A percentile compares a stretch with the other conserved stretches of the same genome.
Evolutionary conservation across 75 land plant genomes (phyloP).

Genomic region (Pseudotsuga menziesii): DNA sequence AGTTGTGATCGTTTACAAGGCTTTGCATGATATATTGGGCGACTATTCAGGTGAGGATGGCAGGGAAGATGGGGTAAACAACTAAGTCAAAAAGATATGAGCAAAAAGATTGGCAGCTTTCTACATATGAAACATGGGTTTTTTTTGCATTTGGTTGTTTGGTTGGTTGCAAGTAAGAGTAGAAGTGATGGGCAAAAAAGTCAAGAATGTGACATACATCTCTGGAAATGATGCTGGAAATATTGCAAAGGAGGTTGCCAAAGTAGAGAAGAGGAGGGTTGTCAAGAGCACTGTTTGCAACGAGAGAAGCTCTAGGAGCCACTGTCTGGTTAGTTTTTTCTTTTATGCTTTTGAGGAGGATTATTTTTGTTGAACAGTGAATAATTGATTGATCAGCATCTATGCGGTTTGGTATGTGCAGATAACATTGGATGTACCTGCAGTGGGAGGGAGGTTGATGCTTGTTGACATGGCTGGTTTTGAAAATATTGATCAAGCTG

Average conservation of each 20-base stretch:
- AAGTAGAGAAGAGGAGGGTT: slow-evolving; percentile 86
- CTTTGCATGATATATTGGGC: slow-evolving; percentile 68
- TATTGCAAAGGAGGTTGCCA: slow-evolving; percentile 82
- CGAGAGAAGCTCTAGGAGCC: slow-evolving; percentile 94
- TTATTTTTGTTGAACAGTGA: neutral
- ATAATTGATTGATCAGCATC: neutral
- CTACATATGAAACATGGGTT: slow-evolving; percentile 3
- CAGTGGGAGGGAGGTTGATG: slow-evolving; percentile 88
- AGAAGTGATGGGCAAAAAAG: slow-evolving; percentile 94
- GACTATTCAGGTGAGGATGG: slow-evolving; percentile 15
- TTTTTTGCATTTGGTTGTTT: neutral
- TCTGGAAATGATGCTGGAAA: slow-evolving; percentile 84
- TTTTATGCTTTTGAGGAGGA: neutral
- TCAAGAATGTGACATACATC: slow-evolving; percentile 76
- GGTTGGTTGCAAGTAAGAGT: slow-evolving; percentile 51
- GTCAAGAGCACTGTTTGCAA: slow-evolving; percentile 91
- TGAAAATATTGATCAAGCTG: slow-evolving; percentile 95
- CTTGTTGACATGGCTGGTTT: slow-evolving; percentile 99
- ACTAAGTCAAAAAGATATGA: neutral
- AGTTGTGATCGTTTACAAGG: slow-evolving; percentile 84
- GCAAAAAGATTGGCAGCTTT: slow-evolving; percentile 10
- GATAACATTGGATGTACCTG: slow-evolving; percentile 88
- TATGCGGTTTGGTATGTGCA: slow-evolving; percentile 15
- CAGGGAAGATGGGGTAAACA: neutral
- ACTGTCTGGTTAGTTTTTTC: slow-evolving; percentile 71